These are phyloP conservation scores for Nannochloropsis gaditana DNA, from an alignment of 108 stramenopile genomes.

Conservation along the genomic window DNA sequence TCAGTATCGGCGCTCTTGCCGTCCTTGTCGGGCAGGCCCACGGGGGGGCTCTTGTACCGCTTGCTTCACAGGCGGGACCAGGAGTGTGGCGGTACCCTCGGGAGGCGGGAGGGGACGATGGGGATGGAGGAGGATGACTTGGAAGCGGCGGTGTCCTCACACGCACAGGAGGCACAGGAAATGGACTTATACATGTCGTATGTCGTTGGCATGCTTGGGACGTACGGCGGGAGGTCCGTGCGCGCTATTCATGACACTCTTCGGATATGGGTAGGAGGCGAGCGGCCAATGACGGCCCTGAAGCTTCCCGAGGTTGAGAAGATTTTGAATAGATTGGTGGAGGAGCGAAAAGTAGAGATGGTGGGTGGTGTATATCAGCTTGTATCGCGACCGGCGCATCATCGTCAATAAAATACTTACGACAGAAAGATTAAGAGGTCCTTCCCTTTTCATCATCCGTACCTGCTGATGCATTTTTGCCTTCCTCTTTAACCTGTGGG, in stretches of 20 bases:
- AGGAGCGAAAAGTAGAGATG: conserved; percentile 36
- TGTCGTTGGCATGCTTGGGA: conserved; percentile 24
- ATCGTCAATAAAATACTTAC: not conserved
- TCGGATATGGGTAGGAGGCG: conserved; percentile 36
- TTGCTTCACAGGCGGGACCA: not conserved
- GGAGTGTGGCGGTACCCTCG: not conserved
- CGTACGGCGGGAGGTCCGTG: conserved; percentile 22
- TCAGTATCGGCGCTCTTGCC: not conserved
- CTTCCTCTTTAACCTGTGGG: too few species aligned
- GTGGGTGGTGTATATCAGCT: conserved; percentile 36
- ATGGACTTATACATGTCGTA: conserved; percentile 29
- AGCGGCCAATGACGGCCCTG: conserved; percentile 29
- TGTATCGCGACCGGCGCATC: conserved; percentile 24
- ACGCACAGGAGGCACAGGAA: conserved; percentile 35
- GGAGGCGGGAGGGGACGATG: not conserved
- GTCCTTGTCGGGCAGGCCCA: not conserved
- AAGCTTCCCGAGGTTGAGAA: conserved; percentile 31
- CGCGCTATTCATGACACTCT: conserved; percentile 44
- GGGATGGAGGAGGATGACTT: conserved; percentile 31
- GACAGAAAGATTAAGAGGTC: too few species aligned
- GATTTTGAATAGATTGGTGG: conserved; percentile 31
- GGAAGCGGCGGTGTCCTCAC: conserved; percentile 37
- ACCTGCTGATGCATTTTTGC: too few species aligned
- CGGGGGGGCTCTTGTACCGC: not conserved
- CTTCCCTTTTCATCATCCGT: too few species aligned